Base-by-base conservation (phyloP, 2,329 filamentous ascomycete species). In the Alternaria ventricosa region DNA sequence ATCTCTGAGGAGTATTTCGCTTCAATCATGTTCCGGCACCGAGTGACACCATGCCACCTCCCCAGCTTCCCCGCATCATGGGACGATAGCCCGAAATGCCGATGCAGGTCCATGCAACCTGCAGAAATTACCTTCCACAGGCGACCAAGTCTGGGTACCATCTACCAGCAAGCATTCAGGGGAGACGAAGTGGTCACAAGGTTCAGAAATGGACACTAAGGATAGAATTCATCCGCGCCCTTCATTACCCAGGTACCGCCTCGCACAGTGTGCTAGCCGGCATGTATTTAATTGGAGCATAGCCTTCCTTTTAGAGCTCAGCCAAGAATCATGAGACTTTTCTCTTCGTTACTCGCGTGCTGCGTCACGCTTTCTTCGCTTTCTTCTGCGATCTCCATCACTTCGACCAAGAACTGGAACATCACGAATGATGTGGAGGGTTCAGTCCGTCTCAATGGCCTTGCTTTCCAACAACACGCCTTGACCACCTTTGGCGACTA, bases 391-490 rank as follows among this genome's bases (percentile, higher is more conserved):
- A 65, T 78, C 9, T 75, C 76, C 4, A 25, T 78, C 3, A 70
- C 67, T 2, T 75, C 72, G 2, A 74, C 69, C 2, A 72, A 70
- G 3, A 70, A 62, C 9, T 77, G 71, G 63, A 75, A 79, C 41
- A 75, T 79, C 53, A 69, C 69, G 25, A 75, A 75, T 33, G 77
- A 79, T 59, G 71, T 75, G 4, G 72, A 79, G 57, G 77, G 77
- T 10, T 77, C 73, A 2, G 76, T 78, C 8, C 76, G 71, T 10
- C 69, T 86, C 47, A 86, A 86, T 65, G 83, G 82, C 45, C 80
- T 84, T 56, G 80, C 84, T 1, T 86, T 85, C 71, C 84, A 86
- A 69, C 84, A 86, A 63, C 79, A 84, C 59, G 81, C 79, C 30
- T 76, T 86, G 57, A 77, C 78, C n/a, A 82, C 83, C 1, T 83